Base-by-base conservation (phyloP, 768 basidiomycete species). In the Calocera cornea region DNA sequence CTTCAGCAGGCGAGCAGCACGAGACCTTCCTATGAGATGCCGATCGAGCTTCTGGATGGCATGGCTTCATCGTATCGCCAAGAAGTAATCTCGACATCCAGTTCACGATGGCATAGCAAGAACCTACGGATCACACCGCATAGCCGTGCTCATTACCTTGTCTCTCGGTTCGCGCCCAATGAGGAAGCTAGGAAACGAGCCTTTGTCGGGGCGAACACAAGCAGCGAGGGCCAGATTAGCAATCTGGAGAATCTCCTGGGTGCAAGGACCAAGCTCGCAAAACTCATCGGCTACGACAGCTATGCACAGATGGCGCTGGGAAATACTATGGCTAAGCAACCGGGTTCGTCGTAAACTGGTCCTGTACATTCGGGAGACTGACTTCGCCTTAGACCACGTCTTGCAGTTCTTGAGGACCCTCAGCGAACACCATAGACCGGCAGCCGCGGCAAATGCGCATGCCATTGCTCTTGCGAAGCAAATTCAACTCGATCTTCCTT, bases 271-370 rank as follows among this genome's bases (percentile, higher is more conserved):
- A 85, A 94, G 72, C 80, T 97, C 5, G 93, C 97, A 1, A 83
- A 79, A 24, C 78, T 98, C 17, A 87, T 97, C 40, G 95, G 95
- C 11, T 85, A 86, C 72, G 81, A 86, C 41, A 95, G 89, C 71
- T 98, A 85, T 79, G 93, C 87, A 0, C 86, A 91, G 68, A 89
- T 97, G 83, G 84, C 87, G 0, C 80, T 98, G 22, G 84, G 84
- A 34, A 95, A 97, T 77, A 99, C 97, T 79, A 99, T 99, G 97
- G 95, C 95, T 1, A 92, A 90, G 76, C 89, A 86, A 34, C 95
- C 95, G 65, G 90, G 90, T 91, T 68, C 69, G 82, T 73, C 19
- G 7, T 19, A 24, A 3, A 17, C 64, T 50, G 34, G 47, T 24
- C 5, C 29, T 69, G 66, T 66, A 33, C 34, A 54, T 68, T 65